Evolutionary conservation across 2,329 filamentous ascomycete species (phyloP).

Genomic region (Fusarium hainanense): DNA sequence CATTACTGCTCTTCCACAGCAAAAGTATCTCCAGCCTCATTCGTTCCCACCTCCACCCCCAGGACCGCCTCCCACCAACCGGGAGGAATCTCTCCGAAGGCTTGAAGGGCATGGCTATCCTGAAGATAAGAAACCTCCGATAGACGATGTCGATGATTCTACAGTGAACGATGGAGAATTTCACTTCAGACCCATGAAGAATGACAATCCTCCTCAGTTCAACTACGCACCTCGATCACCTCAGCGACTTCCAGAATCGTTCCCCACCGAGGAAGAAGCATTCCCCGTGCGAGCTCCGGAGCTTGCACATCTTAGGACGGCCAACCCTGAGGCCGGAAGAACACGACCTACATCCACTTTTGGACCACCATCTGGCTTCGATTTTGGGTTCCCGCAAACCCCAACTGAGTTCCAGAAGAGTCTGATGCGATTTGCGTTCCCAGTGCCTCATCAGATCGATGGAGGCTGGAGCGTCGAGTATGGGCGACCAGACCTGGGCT

Average conservation of each 20-base stretch:
- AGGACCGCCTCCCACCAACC: slow-evolving; percentile 47
- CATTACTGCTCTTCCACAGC: slow-evolving; percentile 81
- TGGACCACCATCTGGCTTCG: slow-evolving; percentile 72
- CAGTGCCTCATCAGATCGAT: slow-evolving; percentile 73
- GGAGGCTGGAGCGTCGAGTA: slow-evolving; percentile 94
- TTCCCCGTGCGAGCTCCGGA: slow-evolving; percentile 60
- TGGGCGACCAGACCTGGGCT: slow-evolving; percentile 86
- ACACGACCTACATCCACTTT: slow-evolving; percentile 66
- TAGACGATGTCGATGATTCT: slow-evolving; percentile 38
- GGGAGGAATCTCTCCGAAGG: slow-evolving; percentile 60
- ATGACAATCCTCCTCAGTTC: slow-evolving; percentile 66
- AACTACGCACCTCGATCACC: slow-evolving; percentile 65
- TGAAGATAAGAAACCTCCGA: slow-evolving; percentile 54
- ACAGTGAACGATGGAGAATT: slow-evolving; percentile 56
- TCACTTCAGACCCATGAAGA: slow-evolving; percentile 67
- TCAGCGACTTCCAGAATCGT: slow-evolving; percentile 46
- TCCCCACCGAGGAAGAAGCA: slow-evolving; percentile 35
- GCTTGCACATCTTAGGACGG: slow-evolving; percentile 66
- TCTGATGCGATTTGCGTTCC: slow-evolving; percentile 89
- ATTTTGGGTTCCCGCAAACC: slow-evolving; percentile 84
- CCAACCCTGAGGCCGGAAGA: slow-evolving; percentile 48
- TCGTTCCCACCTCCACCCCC: slow-evolving; percentile 47
- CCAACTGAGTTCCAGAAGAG: slow-evolving; percentile 90
- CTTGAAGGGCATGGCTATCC: slow-evolving; percentile 63
- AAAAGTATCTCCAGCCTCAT: slow-evolving; percentile 70